These are phyloP conservation scores for Malus fusca DNA, from an alignment of 306 rosid genomes.

Conservation along the genomic window DNA sequence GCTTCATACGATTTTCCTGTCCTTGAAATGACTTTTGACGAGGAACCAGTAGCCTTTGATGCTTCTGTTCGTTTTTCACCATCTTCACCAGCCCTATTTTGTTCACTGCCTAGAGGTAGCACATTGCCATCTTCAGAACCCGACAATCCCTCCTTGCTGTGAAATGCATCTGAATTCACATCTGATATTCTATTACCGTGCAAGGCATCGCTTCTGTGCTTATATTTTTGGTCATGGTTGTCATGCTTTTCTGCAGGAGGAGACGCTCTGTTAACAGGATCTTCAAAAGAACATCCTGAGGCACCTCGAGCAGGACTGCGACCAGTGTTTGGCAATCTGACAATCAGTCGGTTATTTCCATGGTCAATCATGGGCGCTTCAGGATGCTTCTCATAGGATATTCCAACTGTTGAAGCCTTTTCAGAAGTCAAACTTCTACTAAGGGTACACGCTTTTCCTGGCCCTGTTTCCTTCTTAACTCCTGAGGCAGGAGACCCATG, in stretches of 20 bases:
- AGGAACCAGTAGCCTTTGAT: conserved; percentile 41
- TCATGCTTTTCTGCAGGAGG: conserved; percentile 60
- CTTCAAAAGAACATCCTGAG: conserved; percentile 48
- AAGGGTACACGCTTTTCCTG: conserved; percentile 43
- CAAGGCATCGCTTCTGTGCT: conserved; percentile 35
- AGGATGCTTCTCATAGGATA: conserved; percentile 25
- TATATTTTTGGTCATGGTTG: conserved; percentile 40
- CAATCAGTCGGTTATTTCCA: conserved; percentile 53
- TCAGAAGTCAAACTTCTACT: conserved; percentile 35
- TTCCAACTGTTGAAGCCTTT: conserved; percentile 21
- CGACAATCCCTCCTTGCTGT: conserved; percentile 42
- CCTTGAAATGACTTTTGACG: conserved; percentile 38
- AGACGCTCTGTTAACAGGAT: conserved; percentile 47
- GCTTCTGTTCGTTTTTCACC: conserved; percentile 34
- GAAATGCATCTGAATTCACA: conserved; percentile 40
- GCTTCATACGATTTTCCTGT: conserved; percentile 50
- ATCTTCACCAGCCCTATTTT: conserved; percentile 31
- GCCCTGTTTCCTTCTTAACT: conserved; percentile 41
- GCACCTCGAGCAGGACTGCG: conserved; percentile 52
- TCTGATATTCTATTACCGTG: conserved; percentile 38
- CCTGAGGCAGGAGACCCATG: conserved; percentile 38
- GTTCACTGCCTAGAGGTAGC: conserved; percentile 36
- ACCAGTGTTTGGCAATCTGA: conserved; percentile 57
- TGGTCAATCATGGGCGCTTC: conserved; percentile 44
- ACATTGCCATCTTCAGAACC: conserved; percentile 56